Base-by-base conservation (phyloP, 2,329 filamentous ascomycete genomes). In the Xylariaceae sp. region DNA sequence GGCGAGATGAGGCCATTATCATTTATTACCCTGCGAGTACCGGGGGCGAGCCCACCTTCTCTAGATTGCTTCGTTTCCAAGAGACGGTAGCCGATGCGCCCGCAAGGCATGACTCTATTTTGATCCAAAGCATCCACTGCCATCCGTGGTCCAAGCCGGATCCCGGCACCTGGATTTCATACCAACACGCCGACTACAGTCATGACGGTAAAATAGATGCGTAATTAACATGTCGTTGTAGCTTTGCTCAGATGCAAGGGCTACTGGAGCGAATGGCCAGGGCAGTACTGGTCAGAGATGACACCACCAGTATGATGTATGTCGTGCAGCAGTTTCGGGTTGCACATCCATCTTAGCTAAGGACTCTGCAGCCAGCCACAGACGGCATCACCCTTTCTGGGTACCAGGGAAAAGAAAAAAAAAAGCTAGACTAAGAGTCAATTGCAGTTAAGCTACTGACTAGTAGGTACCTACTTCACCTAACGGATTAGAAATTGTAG, bases 261-360 rank as follows among this genome's bases (percentile, higher is more conserved):
- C 36, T 33, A 19, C 17, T 23, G 31, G 31, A n/a, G 33, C 31
- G 11, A 41, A 29, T 43, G 21, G 47, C 26, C 28, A 40, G 33
- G 9, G 14, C 46, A 37, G 28, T 4, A 26, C 14, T 23, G 23
- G 43, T 23, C 17, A 49, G 21, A 28, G 24, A 26, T 43, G 55
- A 46, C 47, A 50, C 41, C 51, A 53, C 47, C 36, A 14, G 31
- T 29, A n/a, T 33, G 31, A 43, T 55, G 55, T 36, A 54, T 58
- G 55, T 53, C 28, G 43, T 56, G 55, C 55, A 55, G 55, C 26
- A n/a, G n/a, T 46, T 61, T 52, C 51, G 55, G 55, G 51, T 50
- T 17, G 8, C 49, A 52, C 47, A 53, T 58, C 51, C 54, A 60
- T 48, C 45, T 55, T 40, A 44, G 53, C 49, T 43, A 21, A 47